Conservation (phyloP, 139 green algal species). For the Micractinium conductrix region DNA sequence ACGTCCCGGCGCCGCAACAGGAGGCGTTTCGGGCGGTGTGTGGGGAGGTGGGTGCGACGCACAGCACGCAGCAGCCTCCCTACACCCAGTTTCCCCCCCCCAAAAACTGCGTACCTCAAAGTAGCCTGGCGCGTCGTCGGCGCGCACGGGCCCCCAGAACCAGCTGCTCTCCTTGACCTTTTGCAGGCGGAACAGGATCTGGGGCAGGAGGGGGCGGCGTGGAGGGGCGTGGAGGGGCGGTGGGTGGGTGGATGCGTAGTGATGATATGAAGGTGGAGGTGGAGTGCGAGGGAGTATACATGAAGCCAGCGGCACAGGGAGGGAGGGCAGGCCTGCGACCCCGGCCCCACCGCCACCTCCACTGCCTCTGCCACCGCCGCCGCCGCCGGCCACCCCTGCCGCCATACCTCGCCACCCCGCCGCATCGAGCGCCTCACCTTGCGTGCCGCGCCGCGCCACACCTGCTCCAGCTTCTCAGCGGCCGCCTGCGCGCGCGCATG, state of each 20-base stretch:
- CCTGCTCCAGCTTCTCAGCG: slow-evolving; percentile 1
- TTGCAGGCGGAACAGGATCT: slow-evolving; percentile 25
- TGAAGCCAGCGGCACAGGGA: not conserved
- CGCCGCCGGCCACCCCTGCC: too few relatives aligned
- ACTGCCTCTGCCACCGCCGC: not conserved
- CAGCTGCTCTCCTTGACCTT: not conserved
- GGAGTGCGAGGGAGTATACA: not conserved
- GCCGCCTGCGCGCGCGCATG: not conserved
- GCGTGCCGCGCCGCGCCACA: slow-evolving; percentile 15
- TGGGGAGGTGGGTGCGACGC: too few relatives aligned
- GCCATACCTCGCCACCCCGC: too few relatives aligned
- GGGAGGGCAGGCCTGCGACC: too few relatives aligned
- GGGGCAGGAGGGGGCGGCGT: not conserved
- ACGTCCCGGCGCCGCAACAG: too few relatives aligned
- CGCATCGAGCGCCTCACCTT: not conserved
- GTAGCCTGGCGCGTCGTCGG: slow-evolving; percentile 49
- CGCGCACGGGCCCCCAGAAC: slow-evolving; percentile 38
- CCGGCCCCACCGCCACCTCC: too few relatives aligned
- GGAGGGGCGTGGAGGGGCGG: too few relatives aligned
- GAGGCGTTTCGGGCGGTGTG: too few relatives aligned
- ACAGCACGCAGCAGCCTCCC: too few relatives aligned
- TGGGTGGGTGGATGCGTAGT: too few relatives aligned
- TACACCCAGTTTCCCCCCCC: too few relatives aligned
- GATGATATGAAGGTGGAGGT: not conserved
- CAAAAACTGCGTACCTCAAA: too few relatives aligned